Base-by-base conservation (phyloP, 2,329 filamentous ascomycete genomes). In the Penicillium vulpinum region DNA sequence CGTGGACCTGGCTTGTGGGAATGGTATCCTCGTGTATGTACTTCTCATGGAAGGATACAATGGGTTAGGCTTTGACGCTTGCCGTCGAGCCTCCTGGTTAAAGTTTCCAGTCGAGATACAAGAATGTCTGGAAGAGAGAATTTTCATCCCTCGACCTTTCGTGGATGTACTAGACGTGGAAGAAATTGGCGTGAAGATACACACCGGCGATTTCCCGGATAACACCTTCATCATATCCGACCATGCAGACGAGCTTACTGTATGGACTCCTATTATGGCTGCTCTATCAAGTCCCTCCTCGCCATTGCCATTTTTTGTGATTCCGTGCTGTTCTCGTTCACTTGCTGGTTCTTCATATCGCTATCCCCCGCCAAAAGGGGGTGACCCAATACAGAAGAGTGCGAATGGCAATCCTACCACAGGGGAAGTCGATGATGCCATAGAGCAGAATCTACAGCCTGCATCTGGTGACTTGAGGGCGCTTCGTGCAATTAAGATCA, bases 161-260 rank as follows among this genome's bases (percentile, higher is more conserved):
- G 59, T 67, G 8, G 72, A 75, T 45, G 65, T 58, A 2, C 40
- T 69, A 6, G 46, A 44, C 3, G 22, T 51, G 18, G 21, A 49
- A n/a, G 41, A 62, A 15, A 40, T 67, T 5, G 66, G 59, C 7
- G 55, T 67, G 29, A 51, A 61, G 13, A 66, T 68, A 9, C 72
- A 76, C 44, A 67, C 71, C 60, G 94, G 93, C 35, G 68, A 80
- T 10, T 96, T 97, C 68, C 81, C 85, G 0, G 71, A 74, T 16
- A 85, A 86, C 28, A 95, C 91, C 0, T 99, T 99, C 74, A 91
- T 99, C 67, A 89, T 99, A 61, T 96, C 92, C 47, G 99, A 99
- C 70, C 94, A 99, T 73, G 93, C 93, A 11, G 94, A 99, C 71
- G 92, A 99, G 76, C 83, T 99, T 15, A 99, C 94, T 0, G 86